Evolutionary conservation across 768 basidiomycete genomes (phyloP).

Genomic region (Porpolomopsis calyptriformis): DNA sequence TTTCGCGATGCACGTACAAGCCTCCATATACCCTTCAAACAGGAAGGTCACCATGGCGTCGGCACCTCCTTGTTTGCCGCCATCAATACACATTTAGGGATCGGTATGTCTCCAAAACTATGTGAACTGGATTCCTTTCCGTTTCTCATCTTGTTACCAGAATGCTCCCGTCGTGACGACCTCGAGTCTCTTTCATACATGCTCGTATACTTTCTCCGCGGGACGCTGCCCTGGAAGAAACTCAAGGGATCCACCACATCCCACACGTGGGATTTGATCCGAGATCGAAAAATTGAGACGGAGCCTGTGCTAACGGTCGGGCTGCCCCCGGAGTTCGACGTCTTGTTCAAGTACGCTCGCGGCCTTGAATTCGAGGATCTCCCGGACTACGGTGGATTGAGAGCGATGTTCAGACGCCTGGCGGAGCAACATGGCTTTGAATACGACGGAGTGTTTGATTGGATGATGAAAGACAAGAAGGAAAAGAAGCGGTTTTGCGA

Average conservation of each 20-base stretch:
- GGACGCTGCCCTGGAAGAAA: slow-evolving; percentile 71
- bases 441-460: slow-evolving; percentile 15
- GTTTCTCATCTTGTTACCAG: slow-evolving; percentile 24
- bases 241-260: slow-evolving; percentile 40
- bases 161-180: slow-evolving; percentile 70
- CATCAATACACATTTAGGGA: slow-evolving; percentile 64
- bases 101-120: slow-evolving; percentile 36
- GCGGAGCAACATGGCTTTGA: slow-evolving; percentile 28
- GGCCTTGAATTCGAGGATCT: slow-evolving; percentile 80
- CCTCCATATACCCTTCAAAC: slow-evolving; percentile 57
- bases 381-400: slow-evolving; percentile 78
- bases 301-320: slow-evolving; percentile 62
- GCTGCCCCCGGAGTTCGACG: slow-evolving; percentile 72
- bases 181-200: slow-evolving; percentile 75
- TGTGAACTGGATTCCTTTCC: slow-evolving; percentile 6
- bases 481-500: slow-evolving; percentile 22
- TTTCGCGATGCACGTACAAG: slow-evolving; percentile 57
- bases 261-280: slow-evolving; percentile 69
- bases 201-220: slow-evolving; percentile 73
- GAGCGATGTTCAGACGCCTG: slow-evolving; percentile 57
- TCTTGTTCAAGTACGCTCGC: slow-evolving; percentile 68
- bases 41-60: slow-evolving; percentile 63
- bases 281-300: slow-evolving; percentile 58
- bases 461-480: slow-evolving; percentile 20
- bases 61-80: slow-evolving; percentile 70